Percentiles rank a stretch among this genome's conserved stretches.
phyloP scores from a whole-genome alignment of 495 filamentous ascomycete species.

The Talaromyces wortmannii region DNA sequence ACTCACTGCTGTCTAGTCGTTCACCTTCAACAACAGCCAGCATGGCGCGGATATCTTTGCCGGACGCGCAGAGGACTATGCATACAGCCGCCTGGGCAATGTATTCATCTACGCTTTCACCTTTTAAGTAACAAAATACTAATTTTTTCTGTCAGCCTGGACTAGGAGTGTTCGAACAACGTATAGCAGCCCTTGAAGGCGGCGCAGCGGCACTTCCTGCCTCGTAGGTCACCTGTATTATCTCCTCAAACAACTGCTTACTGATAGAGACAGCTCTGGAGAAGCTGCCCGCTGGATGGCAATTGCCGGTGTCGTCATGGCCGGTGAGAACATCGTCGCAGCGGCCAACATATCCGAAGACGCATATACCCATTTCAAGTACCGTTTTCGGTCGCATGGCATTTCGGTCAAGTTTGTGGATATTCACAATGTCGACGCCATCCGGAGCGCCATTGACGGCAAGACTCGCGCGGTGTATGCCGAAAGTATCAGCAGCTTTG shows the following conservation, averaged over 20 bases:
- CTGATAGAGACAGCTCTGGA: conserved; percentile 41
- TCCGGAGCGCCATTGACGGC: conserved; percentile 83
- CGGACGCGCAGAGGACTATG: conserved; percentile 96
- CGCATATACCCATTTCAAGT: conserved; percentile 98
- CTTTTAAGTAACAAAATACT: not conserved
- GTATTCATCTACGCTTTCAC: conserved; percentile 20
- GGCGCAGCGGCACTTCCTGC: conserved; percentile 87
- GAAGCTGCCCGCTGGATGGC: conserved; percentile 95
- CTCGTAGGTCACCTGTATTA: conserved; percentile 32
- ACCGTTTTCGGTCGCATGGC: conserved; percentile 76
- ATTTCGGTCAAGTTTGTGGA: conserved; percentile 86
- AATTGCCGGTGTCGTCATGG: conserved; percentile 71
- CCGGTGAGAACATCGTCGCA: conserved; percentile 91
- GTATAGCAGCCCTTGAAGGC: conserved; percentile 91
- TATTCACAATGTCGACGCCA: conserved; percentile 73
- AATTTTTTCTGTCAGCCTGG: conserved; percentile 58
- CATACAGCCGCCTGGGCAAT: conserved; percentile 98
- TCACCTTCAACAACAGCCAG: conserved; percentile 90
- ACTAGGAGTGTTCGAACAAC: conserved; percentile 95
- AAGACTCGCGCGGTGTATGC: conserved; percentile 92
- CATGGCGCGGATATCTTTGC: conserved; percentile 95
- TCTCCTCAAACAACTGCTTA: not conserved
- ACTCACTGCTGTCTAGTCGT: conserved; percentile 51
- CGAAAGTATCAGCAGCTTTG: conserved; percentile 92
- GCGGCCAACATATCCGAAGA: conserved; percentile 93